Evolutionary conservation across 2,329 filamentous ascomycete genomes (phyloP).

Genomic region (Trichoderma atrobrunneum): DNA sequence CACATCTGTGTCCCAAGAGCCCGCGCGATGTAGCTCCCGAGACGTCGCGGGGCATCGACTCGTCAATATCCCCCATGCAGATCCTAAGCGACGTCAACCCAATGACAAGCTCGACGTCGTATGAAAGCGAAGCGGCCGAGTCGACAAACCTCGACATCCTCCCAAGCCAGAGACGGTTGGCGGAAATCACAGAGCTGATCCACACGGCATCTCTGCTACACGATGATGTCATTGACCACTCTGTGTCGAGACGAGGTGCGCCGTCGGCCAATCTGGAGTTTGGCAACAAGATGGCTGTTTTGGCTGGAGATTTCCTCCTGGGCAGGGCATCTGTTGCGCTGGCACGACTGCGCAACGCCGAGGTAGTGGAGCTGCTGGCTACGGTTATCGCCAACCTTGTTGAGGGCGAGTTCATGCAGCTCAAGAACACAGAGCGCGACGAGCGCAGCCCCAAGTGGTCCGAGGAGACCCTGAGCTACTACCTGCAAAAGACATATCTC

Average conservation of each 20-base stretch:
- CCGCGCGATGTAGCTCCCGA: conserved; percentile 39
- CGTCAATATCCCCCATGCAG: conserved; percentile 52
- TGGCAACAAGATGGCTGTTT: conserved; percentile 98
- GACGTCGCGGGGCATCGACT: conserved; percentile 49
- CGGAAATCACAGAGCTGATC: conserved; percentile 96
- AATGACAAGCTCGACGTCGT: conserved; percentile 44
- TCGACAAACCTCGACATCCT: conserved; percentile 65
- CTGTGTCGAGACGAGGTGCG: conserved; percentile 75
- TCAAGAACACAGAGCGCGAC: conserved; percentile 91
- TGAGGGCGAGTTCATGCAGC: conserved; percentile 98
- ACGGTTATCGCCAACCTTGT: conserved; percentile 97
- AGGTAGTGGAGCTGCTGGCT: conserved; percentile 90
- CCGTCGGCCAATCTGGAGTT: conserved; percentile 92
- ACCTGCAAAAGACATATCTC: conserved; percentile 96
- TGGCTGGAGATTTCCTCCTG: conserved; percentile 94
- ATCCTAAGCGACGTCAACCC: conserved; percentile 82
- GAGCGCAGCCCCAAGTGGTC: conserved; percentile 82
- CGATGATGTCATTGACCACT: conserved; percentile 97
- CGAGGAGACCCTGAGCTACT: conserved; percentile 87
- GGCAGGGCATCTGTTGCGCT: conserved; percentile 91
- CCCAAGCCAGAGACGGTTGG: conserved; percentile 86
- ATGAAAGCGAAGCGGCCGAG: conserved; percentile 39
- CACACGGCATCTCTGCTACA: conserved; percentile 95
- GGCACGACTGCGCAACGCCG: conserved; percentile 83
- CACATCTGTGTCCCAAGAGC: conserved; percentile 68